phyloP scores from a whole-genome alignment of 495 filamentous ascomycete species.

The Bryoglossum gracile region DNA sequence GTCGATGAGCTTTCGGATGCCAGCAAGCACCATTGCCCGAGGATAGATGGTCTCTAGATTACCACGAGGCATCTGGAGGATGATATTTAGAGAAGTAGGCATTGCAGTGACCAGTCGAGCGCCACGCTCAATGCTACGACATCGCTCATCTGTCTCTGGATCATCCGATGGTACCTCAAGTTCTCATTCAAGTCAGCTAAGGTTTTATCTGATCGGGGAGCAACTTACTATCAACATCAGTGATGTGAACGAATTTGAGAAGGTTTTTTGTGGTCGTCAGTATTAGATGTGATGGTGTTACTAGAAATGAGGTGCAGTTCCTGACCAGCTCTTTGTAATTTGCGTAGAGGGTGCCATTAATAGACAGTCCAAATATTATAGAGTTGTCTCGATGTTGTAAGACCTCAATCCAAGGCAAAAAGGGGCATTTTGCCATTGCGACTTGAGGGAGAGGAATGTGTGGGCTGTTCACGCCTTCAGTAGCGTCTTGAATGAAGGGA shows the following conservation, averaged over 20 bases:
- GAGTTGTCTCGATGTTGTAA: constrained; percentile 30
- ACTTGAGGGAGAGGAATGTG: too few relatives aligned
- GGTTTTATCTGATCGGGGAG: neutral
- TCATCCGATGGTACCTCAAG: constrained; percentile 82
- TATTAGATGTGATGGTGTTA: constrained; percentile 77
- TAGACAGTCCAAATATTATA: constrained; percentile 57
- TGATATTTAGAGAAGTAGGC: constrained; percentile 72
- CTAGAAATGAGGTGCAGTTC: constrained; percentile 84
- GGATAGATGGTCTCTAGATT: constrained; percentile 96
- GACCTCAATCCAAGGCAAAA: constrained; percentile 48
- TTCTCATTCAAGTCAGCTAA: constrained; percentile 35
- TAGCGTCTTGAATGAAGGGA: constrained; percentile 15
- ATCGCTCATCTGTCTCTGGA: constrained; percentile 85
- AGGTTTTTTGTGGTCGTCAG: constrained; percentile 88
- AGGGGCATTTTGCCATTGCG: constrained; percentile 11
- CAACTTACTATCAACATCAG: constrained; percentile 52
- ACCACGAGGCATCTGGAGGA: constrained; percentile 88
- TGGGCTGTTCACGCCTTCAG: constrained; percentile 19
- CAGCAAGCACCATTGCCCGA: constrained; percentile 82
- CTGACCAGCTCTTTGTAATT: constrained; percentile 65
- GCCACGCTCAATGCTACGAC: constrained; percentile 86
- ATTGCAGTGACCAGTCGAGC: constrained; percentile 81
- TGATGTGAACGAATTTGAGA: constrained; percentile 87
- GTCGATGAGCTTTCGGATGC: constrained; percentile 73
- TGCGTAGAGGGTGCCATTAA: constrained; percentile 69